These are phyloP conservation scores for Rhodocollybia butyracea DNA, from an alignment of 768 basidiomycete species.

Conservation along the genomic window DNA sequence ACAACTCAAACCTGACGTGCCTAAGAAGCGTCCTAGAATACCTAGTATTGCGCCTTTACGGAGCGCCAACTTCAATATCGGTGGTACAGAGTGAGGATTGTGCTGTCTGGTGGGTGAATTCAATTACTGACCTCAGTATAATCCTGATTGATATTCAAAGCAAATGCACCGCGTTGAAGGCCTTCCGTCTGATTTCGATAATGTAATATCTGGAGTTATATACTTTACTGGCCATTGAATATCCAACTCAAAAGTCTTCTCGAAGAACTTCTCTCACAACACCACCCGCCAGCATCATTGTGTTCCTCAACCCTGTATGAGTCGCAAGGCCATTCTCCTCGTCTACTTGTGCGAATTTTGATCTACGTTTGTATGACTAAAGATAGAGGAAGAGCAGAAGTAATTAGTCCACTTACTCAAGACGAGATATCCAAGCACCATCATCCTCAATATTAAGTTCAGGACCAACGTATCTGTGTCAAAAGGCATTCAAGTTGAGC, in stretches of 20 bases:
- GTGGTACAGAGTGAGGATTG: background rate
- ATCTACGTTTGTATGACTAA: conserved; percentile 17
- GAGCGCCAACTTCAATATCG: background rate
- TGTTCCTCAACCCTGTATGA: conserved; percentile 5
- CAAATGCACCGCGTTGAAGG: no score
- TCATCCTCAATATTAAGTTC: conserved; percentile 39
- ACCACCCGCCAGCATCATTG: conserved; percentile 24
- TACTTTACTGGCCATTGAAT: no score
- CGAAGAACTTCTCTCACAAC: conserved; percentile 30
- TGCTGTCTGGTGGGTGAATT: background rate
- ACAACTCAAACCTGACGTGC: background rate
- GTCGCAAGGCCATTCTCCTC: conserved; percentile 29
- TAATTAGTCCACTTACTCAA: conserved; percentile 33
- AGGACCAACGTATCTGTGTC: conserved; percentile 41
- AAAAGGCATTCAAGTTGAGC: background rate
- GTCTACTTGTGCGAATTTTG: conserved; percentile 16
- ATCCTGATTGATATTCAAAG: no score
- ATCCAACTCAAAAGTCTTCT: conserved; percentile 14
- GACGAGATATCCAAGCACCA: conserved; percentile 45
- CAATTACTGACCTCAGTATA: no score
- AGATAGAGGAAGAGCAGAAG: background rate
- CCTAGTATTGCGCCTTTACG: conserved; percentile 5
- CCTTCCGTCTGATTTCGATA: no score
- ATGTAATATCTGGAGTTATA: no score
- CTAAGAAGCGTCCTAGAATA: conserved; percentile 5